Conservation (phyloP, 441 rosid genomes). For the Populus trichocarpa region DNA sequence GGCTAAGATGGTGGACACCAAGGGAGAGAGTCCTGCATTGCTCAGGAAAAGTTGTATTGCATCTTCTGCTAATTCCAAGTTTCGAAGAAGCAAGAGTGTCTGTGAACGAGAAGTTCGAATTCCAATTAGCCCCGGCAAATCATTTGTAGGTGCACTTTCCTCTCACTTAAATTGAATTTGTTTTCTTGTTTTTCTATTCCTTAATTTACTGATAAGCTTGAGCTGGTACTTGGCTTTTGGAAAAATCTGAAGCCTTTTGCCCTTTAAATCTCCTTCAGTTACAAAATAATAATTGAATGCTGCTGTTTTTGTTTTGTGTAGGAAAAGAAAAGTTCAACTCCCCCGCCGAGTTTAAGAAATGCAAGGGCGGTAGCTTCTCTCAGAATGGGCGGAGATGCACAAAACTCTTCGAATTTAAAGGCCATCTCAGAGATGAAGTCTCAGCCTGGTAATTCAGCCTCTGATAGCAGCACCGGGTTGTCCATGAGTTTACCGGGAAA, state of each 20-base stretch:
- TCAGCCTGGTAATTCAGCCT: constrained; percentile 23
- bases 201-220: neutral
- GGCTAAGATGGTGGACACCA: constrained; percentile 50
- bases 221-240: neutral
- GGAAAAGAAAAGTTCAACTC: constrained; percentile 56
- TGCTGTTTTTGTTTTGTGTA: constrained; percentile 7
- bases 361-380: constrained; percentile 32
- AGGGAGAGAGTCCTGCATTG: constrained; percentile 57
- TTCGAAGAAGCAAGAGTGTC: constrained; percentile 74
- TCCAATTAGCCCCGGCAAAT: constrained; percentile 60
- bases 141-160: constrained; percentile 85
- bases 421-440: constrained; percentile 23
- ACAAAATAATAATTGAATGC: neutral
- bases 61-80: constrained; percentile 44
- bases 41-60: constrained; percentile 75
- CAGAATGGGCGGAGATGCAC: constrained; percentile 30
- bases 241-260: neutral
- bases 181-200: neutral
- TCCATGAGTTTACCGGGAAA: constrained; percentile 50
- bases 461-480: constrained; percentile 24
- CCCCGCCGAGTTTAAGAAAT: constrained; percentile 40
- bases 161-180: constrained; percentile 4
- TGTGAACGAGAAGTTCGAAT: constrained; percentile 51
- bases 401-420: constrained; percentile 19
- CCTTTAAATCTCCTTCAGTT: neutral